These are phyloP conservation scores for Metschnikowia kofuensis DNA, from an alignment of 805 yeast species.

Conservation along the genomic window DNA sequence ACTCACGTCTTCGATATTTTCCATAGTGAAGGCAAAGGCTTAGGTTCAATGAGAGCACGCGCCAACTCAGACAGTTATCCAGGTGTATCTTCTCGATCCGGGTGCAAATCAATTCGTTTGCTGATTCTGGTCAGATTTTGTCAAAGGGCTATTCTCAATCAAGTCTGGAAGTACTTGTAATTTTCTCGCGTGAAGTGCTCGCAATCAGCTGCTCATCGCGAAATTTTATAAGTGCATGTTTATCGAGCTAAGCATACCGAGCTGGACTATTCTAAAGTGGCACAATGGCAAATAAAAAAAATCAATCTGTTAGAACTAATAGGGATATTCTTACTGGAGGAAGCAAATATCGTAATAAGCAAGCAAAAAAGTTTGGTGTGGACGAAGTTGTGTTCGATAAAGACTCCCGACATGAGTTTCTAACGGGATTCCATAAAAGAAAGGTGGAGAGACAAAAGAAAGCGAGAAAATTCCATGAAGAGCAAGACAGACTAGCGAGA, in stretches of 20 bases:
- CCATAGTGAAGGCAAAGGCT: slow-evolving; percentile 33
- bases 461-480: slow-evolving; percentile 73
- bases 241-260: not conserved
- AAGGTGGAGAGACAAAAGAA: slow-evolving; percentile 84
- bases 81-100: no score
- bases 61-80: not conserved
- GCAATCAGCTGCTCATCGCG: slow-evolving; percentile 18
- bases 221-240: slow-evolving; percentile 1
- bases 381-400: slow-evolving; percentile 85
- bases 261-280: not conserved
- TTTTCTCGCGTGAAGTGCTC: slow-evolving; percentile 5
- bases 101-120: not conserved
- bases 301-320: slow-evolving; percentile 45
- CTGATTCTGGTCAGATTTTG: not conserved
- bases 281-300: slow-evolving; percentile 1
- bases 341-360: slow-evolving; percentile 69
- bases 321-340: slow-evolving; percentile 90
- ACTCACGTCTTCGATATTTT: slow-evolving; percentile 41
- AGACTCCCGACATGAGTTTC: slow-evolving; percentile 72
- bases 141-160: not conserved
- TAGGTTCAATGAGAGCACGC: not conserved
- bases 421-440: slow-evolving; percentile 95
- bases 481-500: slow-evolving; percentile 68
- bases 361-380: slow-evolving; percentile 44
- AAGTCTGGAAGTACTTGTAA: not conserved